phyloP scores from a whole-genome alignment of 2,329 filamentous ascomycete species.

The Thyridium curvatum region DNA sequence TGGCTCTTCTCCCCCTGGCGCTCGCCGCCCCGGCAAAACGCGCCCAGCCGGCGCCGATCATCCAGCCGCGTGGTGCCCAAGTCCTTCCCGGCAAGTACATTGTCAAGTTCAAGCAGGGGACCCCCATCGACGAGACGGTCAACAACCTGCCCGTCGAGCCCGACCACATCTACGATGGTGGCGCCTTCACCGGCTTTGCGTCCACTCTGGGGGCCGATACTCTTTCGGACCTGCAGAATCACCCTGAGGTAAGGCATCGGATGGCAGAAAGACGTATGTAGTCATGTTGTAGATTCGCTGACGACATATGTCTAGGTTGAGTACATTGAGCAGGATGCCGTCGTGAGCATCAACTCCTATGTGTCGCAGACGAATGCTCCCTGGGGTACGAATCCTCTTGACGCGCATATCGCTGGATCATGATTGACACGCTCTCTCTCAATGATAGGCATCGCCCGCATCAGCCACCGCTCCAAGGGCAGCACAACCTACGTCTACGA shows the following conservation, averaged over 20 bases:
- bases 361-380: conserved; percentile 15
- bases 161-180: conserved; percentile 16
- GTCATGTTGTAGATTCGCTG: conserved; percentile 1
- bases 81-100: conserved; percentile 35
- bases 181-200: conserved; percentile 21
- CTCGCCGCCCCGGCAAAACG: conserved; percentile 22
- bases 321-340: conserved; percentile 21
- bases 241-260: conserved; percentile 13
- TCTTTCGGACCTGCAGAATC: conserved; percentile 13
- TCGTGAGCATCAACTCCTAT: conserved; percentile 18
- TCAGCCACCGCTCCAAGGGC: conserved; percentile 14
- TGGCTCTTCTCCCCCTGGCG: conserved; percentile 27
- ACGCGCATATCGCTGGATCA: too few relatives aligned
- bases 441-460: conserved; percentile 10
- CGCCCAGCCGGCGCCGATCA: conserved; percentile 23
- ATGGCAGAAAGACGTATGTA: neutral
- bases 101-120: conserved; percentile 33
- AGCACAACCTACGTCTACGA: conserved; percentile 20
- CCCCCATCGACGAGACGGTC: conserved; percentile 30
- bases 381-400: conserved; percentile 18
- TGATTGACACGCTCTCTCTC: too few relatives aligned
- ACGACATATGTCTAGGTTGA: conserved; percentile 15
- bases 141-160: conserved; percentile 9
- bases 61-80: conserved; percentile 24
- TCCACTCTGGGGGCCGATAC: conserved; percentile 11